Evolutionary conservation across 441 rosid species (phyloP), one percentile per base, ranked within the genome.

Genomic region (Aleurites moluccanus): DNA sequence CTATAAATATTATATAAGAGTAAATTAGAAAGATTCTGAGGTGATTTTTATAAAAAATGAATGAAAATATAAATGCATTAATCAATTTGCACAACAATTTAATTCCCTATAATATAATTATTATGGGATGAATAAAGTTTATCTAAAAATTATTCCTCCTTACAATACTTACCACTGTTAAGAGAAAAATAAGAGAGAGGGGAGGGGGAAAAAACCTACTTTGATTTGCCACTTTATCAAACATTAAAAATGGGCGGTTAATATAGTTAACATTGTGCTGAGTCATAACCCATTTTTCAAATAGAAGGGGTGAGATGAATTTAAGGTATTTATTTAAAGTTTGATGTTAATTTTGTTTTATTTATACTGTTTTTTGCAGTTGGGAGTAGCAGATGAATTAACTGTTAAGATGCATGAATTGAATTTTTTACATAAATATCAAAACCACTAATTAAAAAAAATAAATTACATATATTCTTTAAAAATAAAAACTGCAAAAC

Each of bases 381-480:
- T 74, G 8, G 72, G 72, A 56, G 21, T 30, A 35, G 23, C 16
- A 18, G 64, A 56, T 66, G 5, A 28, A 53, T 74, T 59, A 57
- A 28, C 72, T 6, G 49, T 66, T 56, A 21, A 21, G 72, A 74
- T 74, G 52, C 72, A 40, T 67, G 55, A 20, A 69, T 55, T 55
- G 55, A 38, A 18, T 55, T 9, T 40, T 23, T 9, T 16, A 40
- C 50, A 38, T 65, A 38, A 55, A 35, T 35, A 25, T 13, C 21
- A 35, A 35, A 23, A 1, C 44, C 56, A 45, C 0, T 3, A 16
- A n/a, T n/a, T 44, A 44, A 15, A 49, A 1, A 10, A 49, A 10
- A 49, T 49, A 49, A 15, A 16, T 28, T 44, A 11, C 23, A 11
- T 21, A 25, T 45, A 8, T 15, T 1, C 21, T 60, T 11, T 5